Evolutionary conservation across 2,329 filamentous ascomycete species (phyloP), one percentile per base, ranked within the genome.

Genomic region (Penicillium sp.): DNA sequence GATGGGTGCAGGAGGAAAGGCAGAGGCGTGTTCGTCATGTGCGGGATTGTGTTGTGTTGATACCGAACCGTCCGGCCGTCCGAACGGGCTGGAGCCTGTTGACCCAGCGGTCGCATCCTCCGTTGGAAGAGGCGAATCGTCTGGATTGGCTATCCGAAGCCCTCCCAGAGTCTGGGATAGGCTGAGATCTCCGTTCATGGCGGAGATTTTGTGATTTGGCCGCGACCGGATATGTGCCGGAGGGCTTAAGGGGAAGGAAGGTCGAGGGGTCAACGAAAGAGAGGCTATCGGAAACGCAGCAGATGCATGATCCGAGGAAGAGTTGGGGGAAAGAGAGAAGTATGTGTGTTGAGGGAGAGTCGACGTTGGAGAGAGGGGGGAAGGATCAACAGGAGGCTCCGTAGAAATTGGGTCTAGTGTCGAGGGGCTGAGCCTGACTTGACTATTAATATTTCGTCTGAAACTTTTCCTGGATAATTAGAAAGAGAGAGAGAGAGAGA

Each of bases 71-170:
- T 39, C 63, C 62, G 66, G 57, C 36, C 50, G 52, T 50, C 64
- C 64, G 58, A 58, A 60, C 43, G 63, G 60, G 40, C 57, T 63
- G 53, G 61, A 53, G 57, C 61, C 61, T 49, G 58, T 58, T 60
- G 62, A 63, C 44, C 66, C 69, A 62, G 60, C 59, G 63, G 65
- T 62, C 57, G 71, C 63, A 59, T 72, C 72, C 55, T 76, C 71
- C 29, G 72, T 69, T 45, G 71, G 69, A 53, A 74, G 64, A 60
- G 79, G 79, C 60, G 84, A 82, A 78, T 94, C 87, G 78, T 97
- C 92, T 54, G 93, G 93, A 76, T 97, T 99, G 69, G 94, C 93
- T 75, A 99, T 97, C 75, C 93, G 91, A 76, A 99, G 82, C 70
- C 93, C 93, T 71, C 94, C 94, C 70, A 97, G 84, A 71, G 91